Percentiles rank a stretch among this genome's conserved stretches.
These are phyloP conservation scores for Drechslera avenae DNA, from an alignment of 2,329 filamentous ascomycete species.

Conservation along the genomic window DNA sequence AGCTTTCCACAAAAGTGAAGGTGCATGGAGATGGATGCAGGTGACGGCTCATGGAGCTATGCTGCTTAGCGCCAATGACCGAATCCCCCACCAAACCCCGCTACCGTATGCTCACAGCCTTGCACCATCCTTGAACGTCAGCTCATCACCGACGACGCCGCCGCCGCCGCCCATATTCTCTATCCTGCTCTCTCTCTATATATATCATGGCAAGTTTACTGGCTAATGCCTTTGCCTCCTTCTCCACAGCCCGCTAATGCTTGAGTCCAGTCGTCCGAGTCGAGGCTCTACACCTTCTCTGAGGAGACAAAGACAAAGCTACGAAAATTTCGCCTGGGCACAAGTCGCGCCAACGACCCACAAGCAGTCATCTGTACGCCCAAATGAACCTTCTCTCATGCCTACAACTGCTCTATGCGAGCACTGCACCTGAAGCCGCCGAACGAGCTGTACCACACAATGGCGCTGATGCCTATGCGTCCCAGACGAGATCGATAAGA, in stretches of 20 bases:
- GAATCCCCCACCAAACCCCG: slow-evolving; percentile 19
- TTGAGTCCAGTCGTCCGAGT: slow-evolving; percentile 69
- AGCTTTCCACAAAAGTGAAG: slow-evolving; percentile 6
- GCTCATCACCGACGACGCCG: slow-evolving; percentile 12
- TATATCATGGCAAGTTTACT: slow-evolving; percentile 29
- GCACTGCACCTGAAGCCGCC: not conserved
- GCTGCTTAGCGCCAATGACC: slow-evolving; percentile 21
- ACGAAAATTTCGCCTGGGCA: slow-evolving; percentile 91
- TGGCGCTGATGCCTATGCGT: slow-evolving; percentile 37
- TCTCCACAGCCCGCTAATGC: slow-evolving; percentile 9
- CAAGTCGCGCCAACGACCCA: slow-evolving; percentile 81
- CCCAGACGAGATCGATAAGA: slow-evolving; percentile 86
- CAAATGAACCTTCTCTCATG: slow-evolving; percentile 7
- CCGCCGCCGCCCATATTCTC: slow-evolving; percentile 4
- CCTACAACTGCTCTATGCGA: not conserved
- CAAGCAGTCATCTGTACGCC: slow-evolving; percentile 92
- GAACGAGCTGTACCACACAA: slow-evolving; percentile 1
- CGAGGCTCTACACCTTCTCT: slow-evolving; percentile 90
- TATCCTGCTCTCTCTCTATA: not conserved
- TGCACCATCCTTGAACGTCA: slow-evolving; percentile 16
- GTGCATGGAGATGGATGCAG: slow-evolving; percentile 5
- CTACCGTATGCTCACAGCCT: slow-evolving; percentile 22
- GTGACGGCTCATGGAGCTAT: slow-evolving; percentile 8
- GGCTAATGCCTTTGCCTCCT: not conserved
- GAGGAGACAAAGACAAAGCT: slow-evolving; percentile 86